phyloP scores from a whole-genome alignment of 1,284 basidiomycete species.

The Tilletia setariae region DNA sequence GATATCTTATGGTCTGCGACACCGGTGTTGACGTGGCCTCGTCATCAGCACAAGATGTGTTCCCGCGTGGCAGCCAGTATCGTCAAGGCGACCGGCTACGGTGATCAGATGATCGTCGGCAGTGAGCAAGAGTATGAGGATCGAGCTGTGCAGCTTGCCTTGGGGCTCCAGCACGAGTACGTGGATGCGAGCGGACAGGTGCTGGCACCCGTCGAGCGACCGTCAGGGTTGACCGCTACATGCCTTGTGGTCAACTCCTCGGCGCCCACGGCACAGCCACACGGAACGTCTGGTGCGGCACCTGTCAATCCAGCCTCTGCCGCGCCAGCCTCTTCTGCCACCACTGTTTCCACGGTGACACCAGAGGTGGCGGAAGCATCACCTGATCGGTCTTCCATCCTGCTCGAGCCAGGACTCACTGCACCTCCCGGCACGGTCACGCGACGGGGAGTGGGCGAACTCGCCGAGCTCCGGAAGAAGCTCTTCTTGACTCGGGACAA shows the following conservation, averaged over 20 bases:
- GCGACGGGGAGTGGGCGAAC: slow-evolving; percentile 27
- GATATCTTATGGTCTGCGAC: slow-evolving; percentile 67
- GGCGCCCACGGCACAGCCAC: slow-evolving; percentile 18
- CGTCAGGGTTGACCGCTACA: slow-evolving; percentile 13
- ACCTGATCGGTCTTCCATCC: slow-evolving; percentile 31
- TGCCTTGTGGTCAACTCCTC: slow-evolving; percentile 15
- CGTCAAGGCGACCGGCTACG: slow-evolving; percentile 63
- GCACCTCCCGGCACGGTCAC: slow-evolving; percentile 27
- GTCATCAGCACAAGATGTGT: slow-evolving; percentile 64
- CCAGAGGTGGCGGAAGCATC: slow-evolving; percentile 17
- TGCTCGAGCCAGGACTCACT: slow-evolving; percentile 28
- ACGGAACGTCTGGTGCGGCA: slow-evolving; percentile 14
- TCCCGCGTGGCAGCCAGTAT: slow-evolving; percentile 65
- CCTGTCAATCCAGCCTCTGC: slow-evolving; percentile 11
- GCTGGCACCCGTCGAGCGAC: slow-evolving; percentile 7
- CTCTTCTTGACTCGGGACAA: slow-evolving; percentile 61
- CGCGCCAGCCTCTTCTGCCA: slow-evolving; percentile 3
- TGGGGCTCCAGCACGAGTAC: slow-evolving; percentile 54
- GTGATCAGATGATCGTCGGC: slow-evolving; percentile 62
- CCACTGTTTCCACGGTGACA: background rate
- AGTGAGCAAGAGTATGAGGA: slow-evolving; percentile 62
- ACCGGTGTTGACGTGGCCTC: slow-evolving; percentile 64
- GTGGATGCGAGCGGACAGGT: slow-evolving; percentile 20
- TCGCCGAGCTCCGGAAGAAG: slow-evolving; percentile 30
- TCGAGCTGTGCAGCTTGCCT: slow-evolving; percentile 61